Evolutionary conservation across 768 basidiomycete species (phyloP), one percentile per base, ranked within the genome.

Genomic region (Tulasnella sp.): DNA sequence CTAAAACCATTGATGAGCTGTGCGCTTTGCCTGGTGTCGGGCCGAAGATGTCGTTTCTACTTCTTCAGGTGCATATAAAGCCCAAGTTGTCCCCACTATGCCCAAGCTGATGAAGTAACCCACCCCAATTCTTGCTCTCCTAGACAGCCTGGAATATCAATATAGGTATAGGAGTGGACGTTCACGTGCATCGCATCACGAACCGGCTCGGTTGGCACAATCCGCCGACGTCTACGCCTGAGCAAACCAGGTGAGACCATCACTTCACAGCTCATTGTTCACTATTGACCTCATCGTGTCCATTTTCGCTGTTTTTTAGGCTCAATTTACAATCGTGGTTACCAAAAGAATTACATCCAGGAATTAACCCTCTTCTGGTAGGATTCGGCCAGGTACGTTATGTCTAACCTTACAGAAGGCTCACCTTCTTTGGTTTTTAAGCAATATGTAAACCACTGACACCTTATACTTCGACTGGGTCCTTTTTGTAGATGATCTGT

Each of bases 101-200:
- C n/a, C n/a, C n/a, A n/a, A n/a, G n/a, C n/a, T n/a, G n/a, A n/a
- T n/a, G n/a, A n/a, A n/a, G n/a, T n/a, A n/a, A n/a, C n/a, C 46
- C 11, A n/a, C 19, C 5, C 7, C 34, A 38, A 7, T 15, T 38
- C 34, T 15, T 15, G 15, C 34, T 38, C 7, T 7, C 93, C 1
- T 89, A 91, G 64, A 78, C 79, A 25, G 91, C 89, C 1, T 94
- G 89, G 90, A 78, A 85, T 63, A 62, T 89, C 86, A 90, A 92
- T 65, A 75, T 78, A 24, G 94, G 94, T 1, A 94, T 97, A 31
- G 94, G 93, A 0, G 94, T 98, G 0, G 94, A 99, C 65, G 87
- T 91, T 0, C 94, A 99, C 69, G 92, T 97, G 5, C 92, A 97
- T 65, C 76, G 94, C 4, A 97, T 99, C 54, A 92, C 92, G 25